phyloP scores from a whole-genome alignment of 1,139 yeast species.

The Debaryomyces udenii region DNA sequence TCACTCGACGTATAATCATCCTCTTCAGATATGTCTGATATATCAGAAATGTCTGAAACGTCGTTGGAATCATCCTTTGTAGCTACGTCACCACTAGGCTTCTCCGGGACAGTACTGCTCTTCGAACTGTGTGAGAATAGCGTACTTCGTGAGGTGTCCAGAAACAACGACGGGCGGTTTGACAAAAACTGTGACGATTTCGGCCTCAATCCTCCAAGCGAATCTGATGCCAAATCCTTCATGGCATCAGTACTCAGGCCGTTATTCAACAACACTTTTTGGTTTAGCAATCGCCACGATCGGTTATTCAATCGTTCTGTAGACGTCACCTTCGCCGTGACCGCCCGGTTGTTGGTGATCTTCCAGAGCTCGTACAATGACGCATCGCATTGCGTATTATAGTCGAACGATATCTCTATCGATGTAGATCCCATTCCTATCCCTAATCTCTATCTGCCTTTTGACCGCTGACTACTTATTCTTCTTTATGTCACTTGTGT shows the following conservation, averaged over 20 bases:
- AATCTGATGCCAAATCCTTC: constrained; percentile 14
- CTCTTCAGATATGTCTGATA: constrained; percentile 36
- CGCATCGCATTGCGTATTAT: constrained; percentile 12
- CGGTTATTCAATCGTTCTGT: constrained; percentile 28
- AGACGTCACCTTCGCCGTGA: constrained; percentile 14
- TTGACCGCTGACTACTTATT: not conserved
- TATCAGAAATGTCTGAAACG: constrained; percentile 26
- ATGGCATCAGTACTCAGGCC: constrained; percentile 1
- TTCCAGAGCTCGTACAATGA: constrained; percentile 25
- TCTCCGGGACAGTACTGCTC: constrained; percentile 17
- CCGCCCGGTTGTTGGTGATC: constrained; percentile 17
- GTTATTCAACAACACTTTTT: constrained; percentile 10
- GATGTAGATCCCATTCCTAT: not conserved
- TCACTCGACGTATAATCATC: constrained; percentile 12
- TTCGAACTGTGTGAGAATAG: constrained; percentile 24
- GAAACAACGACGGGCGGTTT: constrained; percentile 18
- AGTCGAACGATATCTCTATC: constrained; percentile 7
- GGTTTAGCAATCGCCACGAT: constrained; percentile 31
- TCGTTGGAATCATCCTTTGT: constrained; percentile 19
- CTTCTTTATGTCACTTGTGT: too few species aligned
- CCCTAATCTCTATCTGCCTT: constrained; percentile 1
- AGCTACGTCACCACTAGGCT: constrained; percentile 9
- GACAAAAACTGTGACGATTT: constrained; percentile 17
- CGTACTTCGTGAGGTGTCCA: constrained; percentile 23
- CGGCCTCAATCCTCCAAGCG: constrained; percentile 16